These are phyloP conservation scores for Candida awuae DNA, from an alignment of 805 yeast species.

Conservation along the genomic window DNA sequence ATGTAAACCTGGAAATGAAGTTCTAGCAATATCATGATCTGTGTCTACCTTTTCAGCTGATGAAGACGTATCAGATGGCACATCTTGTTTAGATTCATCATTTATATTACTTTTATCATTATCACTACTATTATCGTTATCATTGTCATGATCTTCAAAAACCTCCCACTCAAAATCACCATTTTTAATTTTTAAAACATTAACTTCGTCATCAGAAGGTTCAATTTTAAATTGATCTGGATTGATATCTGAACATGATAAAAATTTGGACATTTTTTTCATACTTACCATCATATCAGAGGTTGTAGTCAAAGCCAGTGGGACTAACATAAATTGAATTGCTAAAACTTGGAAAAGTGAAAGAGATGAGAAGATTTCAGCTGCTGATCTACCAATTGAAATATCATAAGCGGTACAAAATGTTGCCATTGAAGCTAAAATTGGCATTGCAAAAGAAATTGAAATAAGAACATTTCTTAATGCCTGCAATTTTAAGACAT, in stretches of 20 bases:
- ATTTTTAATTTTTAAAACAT: slow-evolving; percentile 43
- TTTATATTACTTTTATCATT: background rate
- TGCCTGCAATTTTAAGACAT: slow-evolving; percentile 52
- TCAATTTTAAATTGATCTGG: slow-evolving; percentile 24
- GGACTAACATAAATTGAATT: slow-evolving; percentile 57
- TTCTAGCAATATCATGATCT: background rate
- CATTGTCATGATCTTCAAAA: slow-evolving; percentile 30
- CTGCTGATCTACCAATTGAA: slow-evolving; percentile 39
- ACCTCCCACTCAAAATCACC: slow-evolving; percentile 65
- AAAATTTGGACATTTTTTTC: slow-evolving; percentile 45
- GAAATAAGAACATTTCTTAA: slow-evolving; percentile 54
- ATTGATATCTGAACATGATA: slow-evolving; percentile 35
- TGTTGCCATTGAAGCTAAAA: slow-evolving; percentile 59
- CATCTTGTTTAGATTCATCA: background rate
- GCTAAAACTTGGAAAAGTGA: slow-evolving; percentile 57
- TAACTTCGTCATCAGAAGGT: slow-evolving; percentile 16
- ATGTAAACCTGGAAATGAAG: slow-evolving; percentile 36
- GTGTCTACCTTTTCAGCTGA: background rate
- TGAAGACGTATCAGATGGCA: background rate
- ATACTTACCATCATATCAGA: slow-evolving; percentile 60
- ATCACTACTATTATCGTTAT: slow-evolving; percentile 14
- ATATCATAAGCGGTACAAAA: slow-evolving; percentile 35
- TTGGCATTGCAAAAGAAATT: slow-evolving; percentile 50
- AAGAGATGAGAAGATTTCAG: slow-evolving; percentile 59
- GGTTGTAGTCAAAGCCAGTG: slow-evolving; percentile 58